These are phyloP conservation scores for Penicillium capsulatum DNA, from an alignment of 2,329 filamentous ascomycete species.

Conservation along the genomic window DNA sequence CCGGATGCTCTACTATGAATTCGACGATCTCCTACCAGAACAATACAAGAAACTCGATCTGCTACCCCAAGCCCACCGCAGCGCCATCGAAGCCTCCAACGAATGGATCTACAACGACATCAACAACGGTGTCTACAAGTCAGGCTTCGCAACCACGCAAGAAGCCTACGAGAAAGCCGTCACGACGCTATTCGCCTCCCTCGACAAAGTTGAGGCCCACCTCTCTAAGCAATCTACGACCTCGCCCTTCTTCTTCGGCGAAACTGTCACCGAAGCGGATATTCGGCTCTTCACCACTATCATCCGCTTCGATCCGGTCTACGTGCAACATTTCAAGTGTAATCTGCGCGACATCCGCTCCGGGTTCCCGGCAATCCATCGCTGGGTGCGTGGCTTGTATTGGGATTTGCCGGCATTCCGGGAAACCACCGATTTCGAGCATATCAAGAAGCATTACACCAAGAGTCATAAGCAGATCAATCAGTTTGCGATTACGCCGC, in stretches of 20 bases:
- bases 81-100: conserved; percentile 70
- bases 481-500: conserved; percentile 67
- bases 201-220: conserved; percentile 72
- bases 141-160: conserved; percentile 80
- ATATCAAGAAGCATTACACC: conserved; percentile 82
- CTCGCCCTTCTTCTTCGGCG: conserved; percentile 68
- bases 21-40: conserved; percentile 65
- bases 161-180: conserved; percentile 77
- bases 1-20: conserved; percentile 79
- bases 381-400: conserved; percentile 78
- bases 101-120: conserved; percentile 70
- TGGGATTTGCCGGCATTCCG: conserved; percentile 76
- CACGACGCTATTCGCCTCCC: conserved; percentile 64
- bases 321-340: conserved; percentile 78
- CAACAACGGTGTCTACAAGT: conserved; percentile 52
- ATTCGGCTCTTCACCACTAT: conserved; percentile 71
- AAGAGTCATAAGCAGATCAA: conserved; percentile 65
- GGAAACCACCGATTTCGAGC: conserved; percentile 83
- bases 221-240: conserved; percentile 46
- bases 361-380: conserved; percentile 76
- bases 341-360: conserved; percentile 80
- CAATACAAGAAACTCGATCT: conserved; percentile 60
- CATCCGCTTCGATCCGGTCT: conserved; percentile 69
- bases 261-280: conserved; percentile 74
- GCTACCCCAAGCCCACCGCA: conserved; percentile 61